These are phyloP conservation scores for Erysimum cheiranthoides DNA, from an alignment of 345 rosid genomes.

Conservation along the genomic window DNA sequence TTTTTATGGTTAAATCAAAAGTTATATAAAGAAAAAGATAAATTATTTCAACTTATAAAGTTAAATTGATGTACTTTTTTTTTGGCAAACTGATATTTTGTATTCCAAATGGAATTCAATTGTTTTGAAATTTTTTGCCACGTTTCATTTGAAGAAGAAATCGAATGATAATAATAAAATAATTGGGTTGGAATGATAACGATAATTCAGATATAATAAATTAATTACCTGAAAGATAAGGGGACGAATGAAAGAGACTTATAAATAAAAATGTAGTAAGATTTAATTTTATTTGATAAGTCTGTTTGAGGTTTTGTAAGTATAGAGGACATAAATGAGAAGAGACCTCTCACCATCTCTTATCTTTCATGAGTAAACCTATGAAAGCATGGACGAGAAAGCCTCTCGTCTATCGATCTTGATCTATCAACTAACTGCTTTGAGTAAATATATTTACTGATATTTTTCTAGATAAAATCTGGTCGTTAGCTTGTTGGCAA, in stretches of 20 bases:
- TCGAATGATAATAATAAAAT: slow-evolving; percentile 1
- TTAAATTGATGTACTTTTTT: neutral
- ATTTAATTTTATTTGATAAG: slow-evolving; percentile 2
- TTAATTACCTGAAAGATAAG: slow-evolving; percentile 1
- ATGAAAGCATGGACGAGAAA: slow-evolving; percentile 18
- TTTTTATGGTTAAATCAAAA: too few relatives aligned
- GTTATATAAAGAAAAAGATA: too few relatives aligned
- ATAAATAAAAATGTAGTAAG: slow-evolving; percentile 7
- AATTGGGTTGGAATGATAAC: slow-evolving; percentile 15
- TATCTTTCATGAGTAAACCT: slow-evolving; percentile 34
- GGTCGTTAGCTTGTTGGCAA: neutral
- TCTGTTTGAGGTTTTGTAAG: slow-evolving; percentile 29
- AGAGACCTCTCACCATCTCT: slow-evolving; percentile 25
- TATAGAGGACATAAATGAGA: slow-evolving; percentile 27
- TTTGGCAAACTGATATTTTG: neutral
- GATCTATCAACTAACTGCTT: slow-evolving; percentile 26
- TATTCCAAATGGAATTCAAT: neutral
- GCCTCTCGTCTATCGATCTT: slow-evolving; percentile 23
- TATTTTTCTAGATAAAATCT: slow-evolving; percentile 15
- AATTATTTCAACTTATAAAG: neutral
- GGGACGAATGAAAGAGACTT: slow-evolving; percentile 34
- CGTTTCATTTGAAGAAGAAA: slow-evolving; percentile 3
- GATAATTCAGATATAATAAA: neutral
- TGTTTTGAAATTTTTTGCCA: neutral
- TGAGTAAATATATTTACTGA: slow-evolving; percentile 14